Base-by-base conservation (phyloP, 2,329 filamentous ascomycete species). In the Phyllosticta capitalensis region DNA sequence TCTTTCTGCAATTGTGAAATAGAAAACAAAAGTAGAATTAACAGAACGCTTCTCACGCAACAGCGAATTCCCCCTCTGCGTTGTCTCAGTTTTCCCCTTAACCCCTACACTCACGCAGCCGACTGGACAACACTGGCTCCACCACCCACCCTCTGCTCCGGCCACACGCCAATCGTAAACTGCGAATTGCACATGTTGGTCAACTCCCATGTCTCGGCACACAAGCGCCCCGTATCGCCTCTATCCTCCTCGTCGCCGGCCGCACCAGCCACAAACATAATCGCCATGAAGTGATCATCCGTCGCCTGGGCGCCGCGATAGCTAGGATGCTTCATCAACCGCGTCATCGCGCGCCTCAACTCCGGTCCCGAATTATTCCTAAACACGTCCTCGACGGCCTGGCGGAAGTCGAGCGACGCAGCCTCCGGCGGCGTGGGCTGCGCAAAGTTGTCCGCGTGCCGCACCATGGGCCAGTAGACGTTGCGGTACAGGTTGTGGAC, bases 401-500 rank as follows among this genome's bases (percentile, higher is more conserved):
- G 84, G 6, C 85, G 74, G 66, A 88, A 88, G 65, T 87, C 83
- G 53, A 88, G 68, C 19, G 84, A 81, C 75, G 81, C 83, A 0
- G 75, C 70, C 62, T 82, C 84, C 0, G 84, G 84, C 1, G 84
- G 81, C 1, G 75, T 77, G 33, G 77, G 75, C 73, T 83, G 79
- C 0, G 81, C 83, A 60, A 87, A 84, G 66, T 84, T 86, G 69
- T 87, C 83, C 9, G 78, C 73, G 68, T 83, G 81, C n/a, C 69
- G 73, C 17, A 88, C 66, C 82, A 89, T 88, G 0, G 83, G 83
- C 0, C 66, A 72, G 85, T 84, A 88, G 50, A 77, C 68, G 67
- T 89, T 88, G 19, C 85, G 81, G 68, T 85, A 88, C 1, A 89
- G 77, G 64, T 88, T 89, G 70, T 88, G 86, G 0, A 89, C 85